Base-by-base conservation (phyloP, 2,329 filamentous ascomycete genomes). In the Cercospora zeae-maydis region DNA sequence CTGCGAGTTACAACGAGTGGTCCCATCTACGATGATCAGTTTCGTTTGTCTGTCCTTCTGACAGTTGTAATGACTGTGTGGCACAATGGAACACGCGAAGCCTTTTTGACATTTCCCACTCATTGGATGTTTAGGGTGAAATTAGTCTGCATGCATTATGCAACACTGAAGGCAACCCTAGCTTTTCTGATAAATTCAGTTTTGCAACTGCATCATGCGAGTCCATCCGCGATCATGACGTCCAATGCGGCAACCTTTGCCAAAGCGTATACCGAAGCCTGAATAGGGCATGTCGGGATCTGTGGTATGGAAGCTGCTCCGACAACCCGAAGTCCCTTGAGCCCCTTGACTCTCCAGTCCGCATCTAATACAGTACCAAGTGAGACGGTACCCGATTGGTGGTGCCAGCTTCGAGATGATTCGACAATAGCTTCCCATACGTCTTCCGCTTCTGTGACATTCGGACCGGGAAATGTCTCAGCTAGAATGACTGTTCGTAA, bases 211-310 rank as follows among this genome's bases (percentile, higher is more conserved):
- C n/a, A n/a, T n/a, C n/a, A n/a, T n/a, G n/a, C n/a, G 6, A 39
- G n/a, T 1, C 53, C 33, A 30, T 36, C 53, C 3, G 34, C 59
- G 13, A 24, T 49, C 24, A 60, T 47, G 39, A 88, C 86, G 6
- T 80, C 80, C 72, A 86, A 83, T 1, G 83, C 82, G 0, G 86
- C 86, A 78, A 87, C 88, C 76, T 88, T 84, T 1, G 54, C 54
- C 13, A 57, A 9, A 27, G 33, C 61, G 62, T 66, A 64, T 9
- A 64, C 58, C n/a, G 31, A 30, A 10, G 64, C 62, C 51, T 64
- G 64, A 2, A 57, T 11, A 64, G 63, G 64, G 14, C 57, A 57
- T 34, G 45, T 62, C 13, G 64, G 59, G 42, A 59, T 45, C 10
- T 52, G 55, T 9, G 65, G 66, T 34, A 68, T 65, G 9, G 57